Percentiles rank a stretch among this genome's conserved stretches.
Evolutionary conservation across 768 basidiomycete genomes (phyloP).

Genomic region (Leccinum pellstonianum): DNA sequence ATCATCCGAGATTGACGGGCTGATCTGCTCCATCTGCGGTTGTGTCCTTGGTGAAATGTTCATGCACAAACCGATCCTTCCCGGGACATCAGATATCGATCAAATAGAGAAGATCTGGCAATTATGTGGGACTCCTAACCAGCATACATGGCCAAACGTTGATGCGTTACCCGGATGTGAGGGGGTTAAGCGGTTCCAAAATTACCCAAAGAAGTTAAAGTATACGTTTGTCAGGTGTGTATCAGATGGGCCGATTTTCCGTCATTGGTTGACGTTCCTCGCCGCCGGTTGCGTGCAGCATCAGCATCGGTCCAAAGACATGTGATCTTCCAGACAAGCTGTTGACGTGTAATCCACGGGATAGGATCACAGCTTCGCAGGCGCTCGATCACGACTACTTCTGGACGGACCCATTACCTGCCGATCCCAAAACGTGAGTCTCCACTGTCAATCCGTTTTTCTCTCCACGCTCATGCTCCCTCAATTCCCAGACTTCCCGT

Average conservation of each 20-base stretch:
- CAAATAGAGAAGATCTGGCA: slow-evolving; percentile 89
- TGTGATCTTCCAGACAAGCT: slow-evolving; percentile 81
- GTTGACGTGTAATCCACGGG: slow-evolving; percentile 77
- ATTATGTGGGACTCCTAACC: slow-evolving; percentile 85
- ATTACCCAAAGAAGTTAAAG: slow-evolving; percentile 54
- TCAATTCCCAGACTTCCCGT: slow-evolving; percentile 52
- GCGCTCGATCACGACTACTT: slow-evolving; percentile 95
- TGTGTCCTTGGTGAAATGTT: slow-evolving; percentile 99
- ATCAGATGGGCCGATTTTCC: background rate
- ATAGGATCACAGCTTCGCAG: slow-evolving; percentile 79
- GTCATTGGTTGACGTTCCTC: slow-evolving; percentile 1
- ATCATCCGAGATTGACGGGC: background rate
- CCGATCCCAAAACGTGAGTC: slow-evolving; percentile 75
- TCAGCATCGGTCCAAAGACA: slow-evolving; percentile 69
- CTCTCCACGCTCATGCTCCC: background rate
- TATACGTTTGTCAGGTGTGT: slow-evolving; percentile 59
- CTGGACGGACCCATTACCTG: slow-evolving; percentile 87
- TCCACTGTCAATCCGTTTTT: background rate
- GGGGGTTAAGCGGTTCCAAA: slow-evolving; percentile 64
- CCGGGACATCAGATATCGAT: slow-evolving; percentile 86
- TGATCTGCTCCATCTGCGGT: slow-evolving; percentile 38
- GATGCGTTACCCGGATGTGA: slow-evolving; percentile 77
- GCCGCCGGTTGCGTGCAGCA: slow-evolving; percentile 12
- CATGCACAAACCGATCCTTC: slow-evolving; percentile 78
- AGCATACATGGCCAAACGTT: slow-evolving; percentile 77